Percentiles rank a stretch among this genome's conserved stretches.
Evolutionary conservation across 1,139 yeast species (phyloP).

Genomic region (Candida sanyaensis): DNA sequence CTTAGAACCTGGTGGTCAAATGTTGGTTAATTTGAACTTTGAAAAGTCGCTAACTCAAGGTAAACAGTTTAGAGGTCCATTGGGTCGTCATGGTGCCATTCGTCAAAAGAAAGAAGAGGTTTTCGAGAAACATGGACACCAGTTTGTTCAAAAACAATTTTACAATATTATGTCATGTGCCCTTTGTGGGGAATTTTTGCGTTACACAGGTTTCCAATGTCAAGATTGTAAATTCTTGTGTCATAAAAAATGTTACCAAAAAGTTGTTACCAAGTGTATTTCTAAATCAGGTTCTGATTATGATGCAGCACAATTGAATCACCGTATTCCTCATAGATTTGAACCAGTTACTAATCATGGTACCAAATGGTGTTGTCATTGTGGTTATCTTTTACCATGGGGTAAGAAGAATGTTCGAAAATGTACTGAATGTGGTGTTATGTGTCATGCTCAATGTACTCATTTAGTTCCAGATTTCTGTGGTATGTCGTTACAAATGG

Average conservation of each 20-base stretch:
- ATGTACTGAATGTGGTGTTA: slow-evolving; percentile 92
- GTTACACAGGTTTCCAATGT: slow-evolving; percentile 95
- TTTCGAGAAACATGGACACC: slow-evolving; percentile 95
- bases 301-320: slow-evolving; percentile 90
- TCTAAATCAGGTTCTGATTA: slow-evolving; percentile 85
- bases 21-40: slow-evolving; percentile 74
- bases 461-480: slow-evolving; percentile 97
- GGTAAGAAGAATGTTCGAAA: slow-evolving; percentile 93
- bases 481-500: slow-evolving; percentile 98
- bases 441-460: slow-evolving; percentile 91
- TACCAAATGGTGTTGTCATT: slow-evolving; percentile 99
- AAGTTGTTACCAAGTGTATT: slow-evolving; percentile 94
- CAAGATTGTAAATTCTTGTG: slow-evolving; percentile 94
- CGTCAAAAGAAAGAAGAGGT: slow-evolving; percentile 94
- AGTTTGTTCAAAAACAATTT: slow-evolving; percentile 92
- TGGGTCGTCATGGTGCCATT: slow-evolving; percentile 98
- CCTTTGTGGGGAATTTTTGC: slow-evolving; percentile 90
- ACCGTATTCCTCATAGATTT: slow-evolving; percentile 94
- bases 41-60: slow-evolving; percentile 62
- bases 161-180: slow-evolving; percentile 98
- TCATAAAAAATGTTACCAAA: slow-evolving; percentile 91
- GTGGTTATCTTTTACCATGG: slow-evolving; percentile 95
- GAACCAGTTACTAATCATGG: slow-evolving; percentile 90
- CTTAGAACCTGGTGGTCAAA: slow-evolving; percentile 92
- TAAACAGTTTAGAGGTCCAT: slow-evolving; percentile 63